phyloP scores from a whole-genome alignment of 176 grass and related monocot species.

The barley (Hordeum vulgare) region MorexV3_pseudomolecules_assembly NC_058522.1:430059457-430059956 shows the following conservation, averaged over 20 bases:
- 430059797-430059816: constrained; percentile 63
- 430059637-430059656: background rate
- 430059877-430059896: constrained; percentile 70
- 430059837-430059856: constrained; percentile 41
- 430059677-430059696: background rate
- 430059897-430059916: constrained; percentile 34
- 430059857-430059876: constrained; percentile 82
- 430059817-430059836: constrained; percentile 66
- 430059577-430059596: background rate
- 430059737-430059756: constrained; percentile 16
- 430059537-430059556: background rate
- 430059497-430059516: background rate
- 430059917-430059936: background rate
- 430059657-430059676: background rate
- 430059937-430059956: background rate
- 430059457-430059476: background rate
- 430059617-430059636: constrained; percentile 14
- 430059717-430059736: constrained; percentile 16
- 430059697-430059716: background rate
- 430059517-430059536: background rate
- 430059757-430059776: constrained; percentile 26
- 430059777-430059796: constrained; percentile 59
- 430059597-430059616: constrained; percentile 30
- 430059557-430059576: constrained; percentile 7
- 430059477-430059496: background rate